phyloP scores from a whole-genome alignment of 176 grass and related monocot species.

The Cenchrus purpureus region DNA sequence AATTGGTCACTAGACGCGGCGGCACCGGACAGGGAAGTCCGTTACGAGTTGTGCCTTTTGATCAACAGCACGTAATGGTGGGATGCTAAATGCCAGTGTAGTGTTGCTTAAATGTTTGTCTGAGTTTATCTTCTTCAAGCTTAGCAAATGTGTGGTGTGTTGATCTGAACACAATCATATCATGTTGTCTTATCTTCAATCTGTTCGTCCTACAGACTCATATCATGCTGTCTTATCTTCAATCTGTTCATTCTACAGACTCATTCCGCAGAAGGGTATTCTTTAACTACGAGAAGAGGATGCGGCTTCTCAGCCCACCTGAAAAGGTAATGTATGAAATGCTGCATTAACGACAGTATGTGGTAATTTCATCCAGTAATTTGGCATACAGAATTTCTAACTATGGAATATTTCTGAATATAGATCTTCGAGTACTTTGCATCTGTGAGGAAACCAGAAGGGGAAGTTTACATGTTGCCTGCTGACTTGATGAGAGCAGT shows the following conservation, averaged over 20 bases:
- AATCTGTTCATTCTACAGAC: constrained; percentile 42
- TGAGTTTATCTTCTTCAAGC: neutral
- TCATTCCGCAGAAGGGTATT: constrained; percentile 86
- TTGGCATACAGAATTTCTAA: neutral
- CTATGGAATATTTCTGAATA: neutral
- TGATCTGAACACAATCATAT: constrained; percentile 7
- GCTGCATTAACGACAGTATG: neutral
- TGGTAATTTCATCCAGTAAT: neutral
- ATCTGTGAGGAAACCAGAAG: constrained; percentile 63
- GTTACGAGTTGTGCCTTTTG: neutral
- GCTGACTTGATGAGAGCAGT: constrained; percentile 82
- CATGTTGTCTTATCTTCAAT: constrained; percentile 21
- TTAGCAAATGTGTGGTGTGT: neutral
- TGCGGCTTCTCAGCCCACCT: constrained; percentile 78
- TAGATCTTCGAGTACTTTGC: constrained; percentile 97
- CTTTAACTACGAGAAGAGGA: constrained; percentile 97
- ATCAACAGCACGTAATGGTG: neutral
- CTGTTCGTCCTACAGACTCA: constrained; percentile 35
- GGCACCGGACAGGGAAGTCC: neutral
- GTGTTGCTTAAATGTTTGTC: neutral
- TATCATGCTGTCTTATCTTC: constrained; percentile 20
- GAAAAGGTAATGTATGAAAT: constrained; percentile 71
- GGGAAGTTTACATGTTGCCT: constrained; percentile 81
- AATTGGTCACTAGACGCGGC: neutral
- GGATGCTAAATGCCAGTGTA: neutral